These are phyloP conservation scores for Amanita jacksonii DNA, from an alignment of 768 basidiomycete species.

Conservation along the genomic window DNA sequence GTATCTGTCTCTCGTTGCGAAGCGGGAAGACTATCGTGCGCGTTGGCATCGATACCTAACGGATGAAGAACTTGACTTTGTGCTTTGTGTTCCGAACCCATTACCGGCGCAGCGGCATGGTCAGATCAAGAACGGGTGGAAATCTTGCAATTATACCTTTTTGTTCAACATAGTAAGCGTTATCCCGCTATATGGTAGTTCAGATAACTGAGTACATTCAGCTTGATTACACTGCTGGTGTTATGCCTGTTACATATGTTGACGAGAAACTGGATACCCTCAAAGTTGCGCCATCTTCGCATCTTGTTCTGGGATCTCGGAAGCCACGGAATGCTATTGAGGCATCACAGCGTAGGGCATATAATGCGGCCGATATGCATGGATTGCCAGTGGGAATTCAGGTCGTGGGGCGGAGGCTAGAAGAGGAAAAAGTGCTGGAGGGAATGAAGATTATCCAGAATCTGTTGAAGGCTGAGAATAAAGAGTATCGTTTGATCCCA, in stretches of 20 bases:
- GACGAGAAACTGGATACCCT: slow-evolving; percentile 33
- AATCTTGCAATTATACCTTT: slow-evolving; percentile 49
- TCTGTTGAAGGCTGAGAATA: slow-evolving; percentile 20
- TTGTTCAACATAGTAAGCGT: slow-evolving; percentile 48
- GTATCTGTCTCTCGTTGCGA: slow-evolving; percentile 37
- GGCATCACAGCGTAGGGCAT: slow-evolving; percentile 36
- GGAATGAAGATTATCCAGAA: slow-evolving; percentile 47
- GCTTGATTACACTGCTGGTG: slow-evolving; percentile 38
- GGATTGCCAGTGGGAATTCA: slow-evolving; percentile 56
- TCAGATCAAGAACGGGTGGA: slow-evolving; percentile 42
- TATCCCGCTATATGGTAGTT: not conserved
- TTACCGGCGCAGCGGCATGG: slow-evolving; percentile 45
- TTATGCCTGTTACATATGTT: slow-evolving; percentile 50
- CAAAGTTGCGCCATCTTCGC: slow-evolving; percentile 9
- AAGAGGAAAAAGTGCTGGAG: slow-evolving; percentile 56
- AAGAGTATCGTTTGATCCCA: slow-evolving; percentile 13
- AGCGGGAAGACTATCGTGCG: slow-evolving; percentile 33
- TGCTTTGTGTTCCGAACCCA: slow-evolving; percentile 46
- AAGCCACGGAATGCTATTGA: slow-evolving; percentile 34
- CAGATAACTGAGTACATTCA: slow-evolving; percentile 6
- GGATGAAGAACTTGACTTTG: slow-evolving; percentile 40
- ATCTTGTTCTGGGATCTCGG: slow-evolving; percentile 14
- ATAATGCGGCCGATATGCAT: slow-evolving; percentile 42
- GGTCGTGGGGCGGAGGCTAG: slow-evolving; percentile 45
- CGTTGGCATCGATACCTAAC: slow-evolving; percentile 34